phyloP scores from a whole-genome alignment of 2,329 filamentous ascomycete genomes.

The Penicillium sp. region DNA sequence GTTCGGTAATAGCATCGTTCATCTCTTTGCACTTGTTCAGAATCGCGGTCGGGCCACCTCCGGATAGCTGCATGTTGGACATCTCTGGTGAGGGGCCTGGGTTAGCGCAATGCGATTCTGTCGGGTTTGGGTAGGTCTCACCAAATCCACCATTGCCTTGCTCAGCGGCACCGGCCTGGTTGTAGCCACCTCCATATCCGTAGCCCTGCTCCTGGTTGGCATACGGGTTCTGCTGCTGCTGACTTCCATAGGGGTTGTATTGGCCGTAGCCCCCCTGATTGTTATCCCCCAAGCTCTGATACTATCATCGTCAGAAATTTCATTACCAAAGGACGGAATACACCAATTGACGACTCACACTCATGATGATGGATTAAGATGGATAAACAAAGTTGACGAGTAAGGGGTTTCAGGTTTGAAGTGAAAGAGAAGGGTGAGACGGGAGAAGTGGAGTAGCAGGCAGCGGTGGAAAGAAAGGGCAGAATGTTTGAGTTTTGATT shows the following conservation, averaged over 20 bases:
- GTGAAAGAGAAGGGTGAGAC: conserved; percentile 23
- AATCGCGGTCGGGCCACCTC: conserved; percentile 68
- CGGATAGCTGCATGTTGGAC: conserved; percentile 31
- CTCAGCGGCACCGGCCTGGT: conserved; percentile 31
- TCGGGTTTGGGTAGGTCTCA: conserved; percentile 16
- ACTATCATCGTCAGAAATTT: conserved; percentile 19
- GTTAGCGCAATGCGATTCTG: conserved; percentile 7
- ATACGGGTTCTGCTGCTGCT: conserved; percentile 33
- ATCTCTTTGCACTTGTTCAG: conserved; percentile 83
- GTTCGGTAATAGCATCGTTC: conserved; percentile 70
- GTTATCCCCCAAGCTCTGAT: conserved; percentile 31
- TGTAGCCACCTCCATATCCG: conserved; percentile 28
- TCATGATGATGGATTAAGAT: conserved; percentile 42
- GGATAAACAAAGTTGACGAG: conserved; percentile 5
- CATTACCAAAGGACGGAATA: conserved; percentile 7
- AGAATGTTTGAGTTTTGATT: conserved; percentile 5
- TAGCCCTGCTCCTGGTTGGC: conserved; percentile 29
- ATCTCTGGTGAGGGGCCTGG: conserved; percentile 39
- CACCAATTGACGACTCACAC: conserved; percentile 44
- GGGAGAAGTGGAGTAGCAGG: conserved; percentile 21
- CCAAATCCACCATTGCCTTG: conserved; percentile 40
- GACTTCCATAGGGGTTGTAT: conserved; percentile 53
- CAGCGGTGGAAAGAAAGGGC: conserved; percentile 14
- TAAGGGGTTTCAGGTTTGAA: conserved; percentile 8
- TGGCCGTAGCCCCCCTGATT: conserved; percentile 50